These are phyloP conservation scores for Microbotryomycetes sp. DNA, from an alignment of 1,284 basidiomycete genomes.

Conservation along the genomic window DNA sequence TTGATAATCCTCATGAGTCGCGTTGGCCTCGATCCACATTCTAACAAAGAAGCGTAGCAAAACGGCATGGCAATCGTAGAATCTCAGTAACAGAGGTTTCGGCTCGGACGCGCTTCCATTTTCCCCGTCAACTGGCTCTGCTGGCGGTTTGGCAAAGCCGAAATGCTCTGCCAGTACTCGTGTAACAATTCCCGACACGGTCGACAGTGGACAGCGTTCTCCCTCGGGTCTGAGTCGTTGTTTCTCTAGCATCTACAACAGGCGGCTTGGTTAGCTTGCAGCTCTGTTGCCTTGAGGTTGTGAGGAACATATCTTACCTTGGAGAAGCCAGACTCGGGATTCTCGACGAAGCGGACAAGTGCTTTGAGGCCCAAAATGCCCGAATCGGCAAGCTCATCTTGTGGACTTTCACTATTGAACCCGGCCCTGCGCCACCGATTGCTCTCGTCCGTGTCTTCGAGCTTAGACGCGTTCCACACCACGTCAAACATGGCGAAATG, in stretches of 20 bases:
- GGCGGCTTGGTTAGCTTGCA: background rate
- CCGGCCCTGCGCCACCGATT: slow-evolving; percentile 71
- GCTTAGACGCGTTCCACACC: slow-evolving; percentile 62
- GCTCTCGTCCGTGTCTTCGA: slow-evolving; percentile 49
- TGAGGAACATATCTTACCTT: slow-evolving; percentile 51
- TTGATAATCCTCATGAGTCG: slow-evolving; percentile 68
- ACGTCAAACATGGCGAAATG: slow-evolving; percentile 61
- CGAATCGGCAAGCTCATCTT: slow-evolving; percentile 72
- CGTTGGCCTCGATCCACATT: slow-evolving; percentile 92
- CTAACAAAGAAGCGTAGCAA: slow-evolving; percentile 83
- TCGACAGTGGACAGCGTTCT: slow-evolving; percentile 76
- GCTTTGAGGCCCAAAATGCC: slow-evolving; percentile 74
- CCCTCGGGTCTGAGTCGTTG: slow-evolving; percentile 71
- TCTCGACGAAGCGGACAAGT: slow-evolving; percentile 62
- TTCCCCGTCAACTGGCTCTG: too few relatives aligned
- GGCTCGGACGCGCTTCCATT: slow-evolving; percentile 61
- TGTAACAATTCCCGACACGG: slow-evolving; percentile 78
- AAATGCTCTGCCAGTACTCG: slow-evolving; percentile 80
- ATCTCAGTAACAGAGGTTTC: slow-evolving; percentile 84
- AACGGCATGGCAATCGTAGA: slow-evolving; percentile 60
- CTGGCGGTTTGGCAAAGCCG: slow-evolving; percentile 67
- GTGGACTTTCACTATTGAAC: slow-evolving; percentile 69
- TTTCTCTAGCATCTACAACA: slow-evolving; percentile 55
- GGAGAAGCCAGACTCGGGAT: slow-evolving; percentile 71
- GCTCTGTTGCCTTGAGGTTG: background rate